Evolutionary conservation across 192 early-diverging fungal genomes (phyloP).

Genomic region (Podila minutissima): DNA sequence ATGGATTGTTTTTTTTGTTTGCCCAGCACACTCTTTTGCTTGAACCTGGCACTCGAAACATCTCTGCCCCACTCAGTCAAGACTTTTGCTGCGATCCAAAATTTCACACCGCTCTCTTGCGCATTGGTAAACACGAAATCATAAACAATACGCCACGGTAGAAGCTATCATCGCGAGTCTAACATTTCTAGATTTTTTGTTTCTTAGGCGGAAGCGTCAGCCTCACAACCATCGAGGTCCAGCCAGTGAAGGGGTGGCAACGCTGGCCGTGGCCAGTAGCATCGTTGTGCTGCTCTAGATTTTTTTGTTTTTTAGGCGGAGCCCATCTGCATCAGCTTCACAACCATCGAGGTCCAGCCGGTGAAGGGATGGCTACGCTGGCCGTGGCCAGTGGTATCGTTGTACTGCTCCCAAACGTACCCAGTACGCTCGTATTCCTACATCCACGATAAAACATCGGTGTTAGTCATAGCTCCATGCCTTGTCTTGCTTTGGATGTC

Average conservation of each 20-base stretch:
- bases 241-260: conserved; percentile 96
- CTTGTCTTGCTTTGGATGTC: neutral
- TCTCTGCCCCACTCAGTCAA: too few species aligned
- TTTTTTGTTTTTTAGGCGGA: neutral
- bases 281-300: conserved; percentile 91
- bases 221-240: conserved; percentile 84
- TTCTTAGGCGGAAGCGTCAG: conserved; percentile 69
- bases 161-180: too few species aligned
- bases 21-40: neutral
- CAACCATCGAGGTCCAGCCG: conserved; percentile 89
- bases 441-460: neutral
- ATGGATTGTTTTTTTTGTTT: conserved; percentile 1
- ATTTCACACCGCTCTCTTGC: too few species aligned
- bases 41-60: neutral
- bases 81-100: too few species aligned
- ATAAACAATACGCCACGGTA: too few species aligned
- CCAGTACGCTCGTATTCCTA: conserved; percentile 80
- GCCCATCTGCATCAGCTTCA: conserved; percentile 77
- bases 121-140: too few species aligned
- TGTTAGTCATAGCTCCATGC: neutral
- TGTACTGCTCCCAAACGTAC: conserved; percentile 95
- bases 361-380: conserved; percentile 93
- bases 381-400: conserved; percentile 74
- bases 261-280: conserved; percentile 77
- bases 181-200: neutral